Evolutionary conservation across 1,139 yeast species (phyloP).

Genomic region (Blastobotrys proliferans): DNA sequence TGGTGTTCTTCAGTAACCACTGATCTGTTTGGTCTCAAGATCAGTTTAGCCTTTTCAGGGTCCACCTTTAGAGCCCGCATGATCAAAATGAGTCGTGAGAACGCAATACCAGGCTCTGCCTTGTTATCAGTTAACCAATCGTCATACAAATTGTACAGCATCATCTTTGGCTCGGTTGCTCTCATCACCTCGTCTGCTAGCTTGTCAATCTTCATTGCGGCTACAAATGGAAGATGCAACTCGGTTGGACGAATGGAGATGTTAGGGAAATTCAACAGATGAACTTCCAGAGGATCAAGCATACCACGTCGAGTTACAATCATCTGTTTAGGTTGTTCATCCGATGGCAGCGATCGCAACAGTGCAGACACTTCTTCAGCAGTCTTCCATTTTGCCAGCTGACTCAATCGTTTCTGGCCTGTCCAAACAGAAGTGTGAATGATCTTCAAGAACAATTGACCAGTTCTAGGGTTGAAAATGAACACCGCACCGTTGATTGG

Average conservation of each 20-base stretch:
- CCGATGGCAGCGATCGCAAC: constrained; percentile 81
- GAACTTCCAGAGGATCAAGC: constrained; percentile 93
- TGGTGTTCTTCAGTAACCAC: constrained; percentile 72
- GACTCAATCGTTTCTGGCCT: constrained; percentile 92
- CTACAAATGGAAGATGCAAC: constrained; percentile 81
- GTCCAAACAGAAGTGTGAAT: constrained; percentile 97
- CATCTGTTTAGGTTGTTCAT: constrained; percentile 91
- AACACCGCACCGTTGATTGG: constrained; percentile 93
- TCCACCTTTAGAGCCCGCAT: constrained; percentile 77
- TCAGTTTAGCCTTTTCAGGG: constrained; percentile 69
- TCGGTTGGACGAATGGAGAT: constrained; percentile 88
- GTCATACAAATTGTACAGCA: constrained; percentile 83
- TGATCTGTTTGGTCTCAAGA: constrained; percentile 70
- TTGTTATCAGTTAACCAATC: constrained; percentile 68
- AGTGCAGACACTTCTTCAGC: constrained; percentile 97
- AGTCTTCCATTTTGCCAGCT: constrained; percentile 95
- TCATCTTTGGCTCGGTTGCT: constrained; percentile 93
- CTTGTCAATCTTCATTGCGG: constrained; percentile 80
- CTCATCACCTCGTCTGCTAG: constrained; percentile 72
- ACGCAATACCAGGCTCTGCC: constrained; percentile 84
- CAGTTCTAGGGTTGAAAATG: constrained; percentile 76
- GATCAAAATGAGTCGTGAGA: constrained; percentile 76
- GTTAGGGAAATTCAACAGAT: constrained; percentile 94
- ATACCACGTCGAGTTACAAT: constrained; percentile 89
- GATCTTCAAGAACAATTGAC: constrained; percentile 81